Evolutionary conservation across 345 rosid genomes (phyloP).

Genomic region (Sisymbrium irio): DNA sequence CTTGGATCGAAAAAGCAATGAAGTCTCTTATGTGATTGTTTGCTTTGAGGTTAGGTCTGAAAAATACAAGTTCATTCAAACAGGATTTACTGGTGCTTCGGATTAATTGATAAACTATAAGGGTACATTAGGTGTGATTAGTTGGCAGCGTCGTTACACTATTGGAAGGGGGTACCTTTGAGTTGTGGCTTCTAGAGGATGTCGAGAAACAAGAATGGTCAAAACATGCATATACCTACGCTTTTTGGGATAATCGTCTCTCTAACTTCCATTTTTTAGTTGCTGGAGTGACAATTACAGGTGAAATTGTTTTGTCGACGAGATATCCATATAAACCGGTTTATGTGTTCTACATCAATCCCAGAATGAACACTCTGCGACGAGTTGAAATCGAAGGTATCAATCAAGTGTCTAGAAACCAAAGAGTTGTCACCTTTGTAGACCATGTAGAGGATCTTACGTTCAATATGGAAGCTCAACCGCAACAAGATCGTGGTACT

Average conservation of each 20-base stretch:
- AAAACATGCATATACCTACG: not conserved
- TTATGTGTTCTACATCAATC: not conserved
- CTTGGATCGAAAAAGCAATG: not conserved
- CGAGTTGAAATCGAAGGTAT: not conserved
- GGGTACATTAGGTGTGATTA: not conserved
- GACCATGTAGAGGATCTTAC: not conserved
- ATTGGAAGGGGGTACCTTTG: not conserved
- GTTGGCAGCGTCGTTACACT: not conserved
- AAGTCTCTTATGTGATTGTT: not conserved
- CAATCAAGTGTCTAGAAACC: too few species aligned
- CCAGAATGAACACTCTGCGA: not conserved
- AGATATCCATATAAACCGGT: not conserved
- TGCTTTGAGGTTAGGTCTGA: not conserved
- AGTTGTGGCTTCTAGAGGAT: not conserved
- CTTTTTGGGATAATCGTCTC: not conserved
- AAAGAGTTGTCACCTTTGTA: not conserved
- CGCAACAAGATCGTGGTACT: not conserved
- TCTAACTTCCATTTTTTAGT: not conserved
- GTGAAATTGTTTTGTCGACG: not conserved
- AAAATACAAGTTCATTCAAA: not conserved
- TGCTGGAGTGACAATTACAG: not conserved
- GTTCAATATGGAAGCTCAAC: not conserved
- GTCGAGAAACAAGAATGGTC: not conserved
- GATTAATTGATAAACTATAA: not conserved
- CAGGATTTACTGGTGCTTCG: not conserved